Conservation (phyloP, 108 stramenopile species). For the Hondaea fermentalgiana region DNA sequence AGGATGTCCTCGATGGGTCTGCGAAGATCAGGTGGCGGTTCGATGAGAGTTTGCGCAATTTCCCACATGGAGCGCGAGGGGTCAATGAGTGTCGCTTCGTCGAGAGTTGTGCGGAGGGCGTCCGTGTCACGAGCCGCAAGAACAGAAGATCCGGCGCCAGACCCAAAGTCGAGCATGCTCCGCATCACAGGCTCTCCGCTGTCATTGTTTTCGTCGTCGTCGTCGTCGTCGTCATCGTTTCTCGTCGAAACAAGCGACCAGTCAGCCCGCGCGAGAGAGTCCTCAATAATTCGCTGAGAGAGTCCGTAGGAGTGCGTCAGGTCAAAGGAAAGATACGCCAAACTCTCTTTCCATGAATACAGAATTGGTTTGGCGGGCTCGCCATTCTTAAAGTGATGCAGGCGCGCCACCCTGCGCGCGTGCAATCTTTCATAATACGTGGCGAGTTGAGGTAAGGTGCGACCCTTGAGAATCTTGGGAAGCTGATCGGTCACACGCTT, state of each 20-base stretch:
- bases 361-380: not conserved
- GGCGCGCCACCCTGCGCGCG: not conserved
- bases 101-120: not conserved
- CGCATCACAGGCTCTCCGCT: not conserved
- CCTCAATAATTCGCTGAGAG: not conserved
- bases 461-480: not conserved
- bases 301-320: not conserved
- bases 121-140: not conserved
- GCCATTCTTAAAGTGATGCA: not conserved
- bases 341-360: not conserved
- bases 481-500: not conserved
- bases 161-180: slow-evolving; percentile 13
- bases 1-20: not conserved
- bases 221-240: too few species aligned
- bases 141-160: not conserved
- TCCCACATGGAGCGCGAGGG: slow-evolving; percentile 17
- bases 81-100: not conserved
- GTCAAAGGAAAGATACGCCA: not conserved
- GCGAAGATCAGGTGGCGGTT: not conserved
- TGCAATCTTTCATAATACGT: not conserved
- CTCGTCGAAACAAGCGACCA: not conserved
- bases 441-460: not conserved
- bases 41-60: not conserved
- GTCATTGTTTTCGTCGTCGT: not conserved
- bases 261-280: not conserved